Evolutionary conservation across 805 yeast species (phyloP), one percentile per base, ranked within the genome.

Genomic region (Clavispora carvajalis): DNA sequence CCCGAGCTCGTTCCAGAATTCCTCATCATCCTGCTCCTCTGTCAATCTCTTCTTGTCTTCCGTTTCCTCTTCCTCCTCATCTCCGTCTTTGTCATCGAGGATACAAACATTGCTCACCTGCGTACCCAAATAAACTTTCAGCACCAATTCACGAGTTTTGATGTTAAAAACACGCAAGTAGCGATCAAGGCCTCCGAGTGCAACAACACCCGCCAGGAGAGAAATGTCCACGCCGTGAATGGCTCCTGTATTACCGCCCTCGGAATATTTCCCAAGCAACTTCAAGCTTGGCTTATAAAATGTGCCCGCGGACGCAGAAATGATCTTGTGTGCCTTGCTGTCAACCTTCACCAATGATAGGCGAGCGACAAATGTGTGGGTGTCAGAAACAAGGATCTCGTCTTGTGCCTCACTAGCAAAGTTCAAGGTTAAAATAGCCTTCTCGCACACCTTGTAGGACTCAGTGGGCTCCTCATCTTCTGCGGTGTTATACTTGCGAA

Each of bases 121-220:
- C 5, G 87, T 76, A 2, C 95, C 95, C 21, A 83, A 54, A 52
- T 76, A 91, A 5, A 86, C 84, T 55, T 88, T 88, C 7, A 79
- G 88, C 8, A 78, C 61, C 36, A 78, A 67, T 33, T 76, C 75
- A 38, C 95, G 71, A 1, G 79, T 62, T 2, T 63, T 64, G 4
- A 79, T 57, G 45, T 88, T 83, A 60, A 76, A 91, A 3, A 85
- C 86, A 43, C 96, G 74, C 21, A 87, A 70, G 53, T 88, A 91
- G 53, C 96, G 73, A 56, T 93, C 99, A 17, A 90, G 72, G 0
- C 96, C 95, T 33, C 95, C 97, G 15, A 86, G 71, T 2, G 80
- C 80, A 7, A 90, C 54, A 22, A 82, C 55, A 8, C 70, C 69
- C 4, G 66, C 63, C 9, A 65, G 60, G 9, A 45, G 43, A 10